phyloP scores from a whole-genome alignment of 371 early-diverging fungal genomes.

The Mortierella sp. region DNA sequence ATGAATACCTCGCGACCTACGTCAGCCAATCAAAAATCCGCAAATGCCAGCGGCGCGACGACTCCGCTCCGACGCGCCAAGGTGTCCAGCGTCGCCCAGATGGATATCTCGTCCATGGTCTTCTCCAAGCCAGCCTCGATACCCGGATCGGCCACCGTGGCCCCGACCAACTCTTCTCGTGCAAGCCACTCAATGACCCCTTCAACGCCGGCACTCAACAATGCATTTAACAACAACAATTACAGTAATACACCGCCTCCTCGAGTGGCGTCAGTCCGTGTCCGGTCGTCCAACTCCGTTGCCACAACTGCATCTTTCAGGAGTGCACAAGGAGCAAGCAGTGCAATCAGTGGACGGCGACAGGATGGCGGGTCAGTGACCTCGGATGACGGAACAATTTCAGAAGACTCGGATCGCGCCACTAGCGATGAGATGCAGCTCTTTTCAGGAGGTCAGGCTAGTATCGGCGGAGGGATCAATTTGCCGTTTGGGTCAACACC shows the following conservation, averaged over 20 bases:
- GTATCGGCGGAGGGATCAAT: conserved; percentile 25
- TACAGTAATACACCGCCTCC: conserved; percentile 14
- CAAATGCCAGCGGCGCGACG: conserved; percentile 1
- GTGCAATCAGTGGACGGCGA: conserved; percentile 9
- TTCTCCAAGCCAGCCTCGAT: conserved; percentile 16
- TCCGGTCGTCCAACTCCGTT: conserved; percentile 37
- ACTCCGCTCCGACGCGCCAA: conserved; percentile 36
- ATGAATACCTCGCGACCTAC: conserved; percentile 49
- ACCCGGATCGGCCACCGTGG: conserved; percentile 12
- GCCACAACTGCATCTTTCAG: conserved; percentile 27
- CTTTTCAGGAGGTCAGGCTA: conserved; percentile 39
- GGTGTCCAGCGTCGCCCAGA: conserved; percentile 42
- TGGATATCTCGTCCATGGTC: conserved; percentile 33
- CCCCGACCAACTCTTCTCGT: conserved; percentile 16
- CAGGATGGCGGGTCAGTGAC: conserved; percentile 42
- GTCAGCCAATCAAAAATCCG: conserved; percentile 30
- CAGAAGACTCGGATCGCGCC: conserved; percentile 45
- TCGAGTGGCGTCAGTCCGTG: conserved; percentile 18
- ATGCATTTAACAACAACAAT: conserved; percentile 3
- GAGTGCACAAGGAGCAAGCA: conserved; percentile 19
- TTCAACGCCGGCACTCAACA: conserved; percentile 9
- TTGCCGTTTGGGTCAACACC: conserved; percentile 26
- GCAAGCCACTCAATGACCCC: conserved; percentile 1
- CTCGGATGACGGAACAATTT: conserved; percentile 47
- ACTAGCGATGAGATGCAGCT: conserved; percentile 46